Evolutionary conservation across 2,329 filamentous ascomycete species (phyloP), one percentile per base, ranked within the genome.

Genomic region (Alternaria sp.): DNA sequence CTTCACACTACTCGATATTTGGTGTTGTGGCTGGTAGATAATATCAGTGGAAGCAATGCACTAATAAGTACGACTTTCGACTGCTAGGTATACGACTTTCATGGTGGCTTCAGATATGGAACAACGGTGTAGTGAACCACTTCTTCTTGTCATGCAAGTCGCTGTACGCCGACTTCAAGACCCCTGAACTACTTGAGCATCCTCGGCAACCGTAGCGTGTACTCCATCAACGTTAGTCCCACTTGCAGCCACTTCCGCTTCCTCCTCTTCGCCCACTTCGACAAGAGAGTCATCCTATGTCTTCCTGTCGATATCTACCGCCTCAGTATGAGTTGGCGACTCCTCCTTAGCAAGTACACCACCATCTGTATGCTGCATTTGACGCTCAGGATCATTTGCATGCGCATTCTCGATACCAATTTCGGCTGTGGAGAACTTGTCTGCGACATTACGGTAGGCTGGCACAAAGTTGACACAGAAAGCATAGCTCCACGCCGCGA

Each of bases 381-480:
- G 61, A 9, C 59, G 73, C 65, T 77, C 76, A 60, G 81, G 75
- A 61, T 79, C 77, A 36, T 80, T 65, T 1, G 71, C 71, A 10
- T 71, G 68, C n/a, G 69, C 68, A 57, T 73, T 69, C 28, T 73
- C 69, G n/a, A 83, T 67, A 0, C 84, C 85, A 64, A 87, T 78
- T 21, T 81, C 80, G 7, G 83, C 81, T 36, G 80, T 79, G 0
- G 81, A 81, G 45, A 86, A 81, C 60, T 80, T 83, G 73, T 93
- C 91, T 3, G 89, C 87, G 0, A 89, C 86, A 58, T 86, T 81
- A 32, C 85, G 82, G 74, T 93, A 93, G 3, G 83, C 79, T 0
- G 89, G 88, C 5, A 88, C 81, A 69, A 91, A 91, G 78, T 93
- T 93, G 23, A 86, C 83, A 45, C 65, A 67, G 17, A 84, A 54